These are phyloP conservation scores for Fusarium torreyae DNA, from an alignment of 2,329 filamentous ascomycete species.

Conservation along the genomic window DNA sequence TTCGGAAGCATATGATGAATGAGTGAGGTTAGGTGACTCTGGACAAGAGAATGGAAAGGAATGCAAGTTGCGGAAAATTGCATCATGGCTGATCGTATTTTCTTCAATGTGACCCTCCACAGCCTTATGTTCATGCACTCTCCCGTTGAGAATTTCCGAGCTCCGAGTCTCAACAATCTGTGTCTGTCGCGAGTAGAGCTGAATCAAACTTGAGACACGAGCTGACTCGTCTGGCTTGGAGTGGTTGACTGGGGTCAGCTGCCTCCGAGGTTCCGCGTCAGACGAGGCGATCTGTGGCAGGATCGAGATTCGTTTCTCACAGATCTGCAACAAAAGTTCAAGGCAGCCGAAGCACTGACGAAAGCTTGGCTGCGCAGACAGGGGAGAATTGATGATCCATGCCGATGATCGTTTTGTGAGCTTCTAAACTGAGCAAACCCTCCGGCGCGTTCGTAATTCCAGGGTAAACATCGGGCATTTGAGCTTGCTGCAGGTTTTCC, in stretches of 20 bases:
- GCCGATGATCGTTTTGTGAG: not conserved
- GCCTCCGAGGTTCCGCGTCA: not conserved
- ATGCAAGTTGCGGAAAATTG: constrained; percentile 6
- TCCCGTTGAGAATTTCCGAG: constrained; percentile 13
- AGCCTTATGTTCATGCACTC: constrained; percentile 4
- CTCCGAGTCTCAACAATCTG: not conserved
- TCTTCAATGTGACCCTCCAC: constrained; percentile 18
- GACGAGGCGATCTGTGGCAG: constrained; percentile 23
- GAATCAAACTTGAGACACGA: constrained; percentile 29
- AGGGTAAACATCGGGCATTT: constrained; percentile 10
- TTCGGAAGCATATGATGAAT: constrained; percentile 4
- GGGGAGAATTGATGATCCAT: constrained; percentile 14
- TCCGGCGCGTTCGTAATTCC: not conserved
- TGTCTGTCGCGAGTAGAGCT: constrained; percentile 17
- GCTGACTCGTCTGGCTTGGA: constrained; percentile 16
- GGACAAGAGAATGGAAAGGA: not conserved
- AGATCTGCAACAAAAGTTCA: constrained; percentile 21
- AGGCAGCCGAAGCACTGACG: constrained; percentile 13
- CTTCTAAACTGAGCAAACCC: constrained; percentile 3
- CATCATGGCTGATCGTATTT: constrained; percentile 23
- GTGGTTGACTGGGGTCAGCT: constrained; percentile 17
- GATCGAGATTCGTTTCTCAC: constrained; percentile 35
- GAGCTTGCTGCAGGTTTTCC: constrained; percentile 9
- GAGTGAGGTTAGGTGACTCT: not conserved
- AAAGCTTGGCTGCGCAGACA: not conserved